A percentile compares a stretch with the other conserved stretches of the same genome.
Evolutionary conservation across 371 early-diverging fungal species (phyloP).

Genomic region (Lichtheimia ornata): DNA sequence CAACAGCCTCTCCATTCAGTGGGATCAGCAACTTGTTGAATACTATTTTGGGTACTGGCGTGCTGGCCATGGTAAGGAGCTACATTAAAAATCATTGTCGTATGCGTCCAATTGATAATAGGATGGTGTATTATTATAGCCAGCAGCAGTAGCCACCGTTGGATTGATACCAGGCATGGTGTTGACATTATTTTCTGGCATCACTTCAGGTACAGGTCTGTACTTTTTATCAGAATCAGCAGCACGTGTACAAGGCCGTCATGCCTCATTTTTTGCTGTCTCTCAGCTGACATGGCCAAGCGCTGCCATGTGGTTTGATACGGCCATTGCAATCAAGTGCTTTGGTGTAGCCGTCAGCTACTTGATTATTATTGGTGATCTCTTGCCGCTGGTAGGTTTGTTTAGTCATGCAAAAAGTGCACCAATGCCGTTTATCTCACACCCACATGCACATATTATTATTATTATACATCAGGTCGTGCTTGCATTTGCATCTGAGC

Average conservation of each 20-base stretch:
- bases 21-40: constrained; percentile 82
- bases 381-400: constrained; percentile 77
- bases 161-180: constrained; percentile 82
- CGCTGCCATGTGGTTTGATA: constrained; percentile 89
- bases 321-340: constrained; percentile 98
- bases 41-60: constrained; percentile 94
- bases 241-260: constrained; percentile 66
- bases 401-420: too few species aligned
- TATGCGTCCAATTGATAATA: not conserved
- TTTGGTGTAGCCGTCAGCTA: constrained; percentile 98
- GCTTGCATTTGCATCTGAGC: constrained; percentile 24
- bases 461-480: too few species aligned
- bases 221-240: constrained; percentile 80
- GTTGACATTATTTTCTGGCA: constrained; percentile 75
- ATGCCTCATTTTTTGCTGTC: constrained; percentile 87
- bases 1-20: constrained; percentile 34
- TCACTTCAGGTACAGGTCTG: constrained; percentile 80
- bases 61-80: constrained; percentile 89
- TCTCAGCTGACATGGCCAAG: constrained; percentile 90
- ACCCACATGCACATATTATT: too few species aligned
- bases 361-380: constrained; percentile 93
- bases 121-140: constrained; percentile 35
- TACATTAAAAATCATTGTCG: not conserved
- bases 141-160: constrained; percentile 81
- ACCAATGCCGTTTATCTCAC: too few species aligned